A percentile compares a stretch with the other conserved stretches of the same genome.
These are phyloP conservation scores for Diatrype stigma DNA, from an alignment of 2,329 filamentous ascomycete species.

Conservation along the genomic window DNA sequence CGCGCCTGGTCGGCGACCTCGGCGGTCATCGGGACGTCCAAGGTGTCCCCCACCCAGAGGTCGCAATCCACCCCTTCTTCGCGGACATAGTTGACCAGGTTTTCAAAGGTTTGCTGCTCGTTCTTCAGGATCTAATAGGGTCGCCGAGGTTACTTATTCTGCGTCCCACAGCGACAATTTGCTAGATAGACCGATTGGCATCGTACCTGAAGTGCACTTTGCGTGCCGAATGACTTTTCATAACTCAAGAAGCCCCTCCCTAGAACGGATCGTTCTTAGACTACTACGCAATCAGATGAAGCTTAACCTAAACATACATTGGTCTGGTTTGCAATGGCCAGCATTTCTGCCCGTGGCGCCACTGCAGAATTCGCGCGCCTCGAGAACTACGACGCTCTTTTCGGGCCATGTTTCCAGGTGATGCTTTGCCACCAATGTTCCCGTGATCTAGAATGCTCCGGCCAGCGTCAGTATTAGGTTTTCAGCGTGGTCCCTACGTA, in stretches of 20 bases:
- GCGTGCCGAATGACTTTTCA: background rate
- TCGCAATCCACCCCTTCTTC: slow-evolving; percentile 13
- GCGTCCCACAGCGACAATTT: background rate
- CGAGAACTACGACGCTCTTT: slow-evolving; percentile 11
- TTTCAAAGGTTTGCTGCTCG: slow-evolving; percentile 11
- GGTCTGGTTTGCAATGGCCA: slow-evolving; percentile 8
- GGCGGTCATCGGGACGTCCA: slow-evolving; percentile 13
- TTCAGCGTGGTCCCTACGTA: no score
- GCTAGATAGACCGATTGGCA: no score
- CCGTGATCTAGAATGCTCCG: slow-evolving; percentile 4
- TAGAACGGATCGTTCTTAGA: background rate
- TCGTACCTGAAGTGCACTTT: slow-evolving; percentile 3
- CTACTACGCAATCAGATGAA: background rate
- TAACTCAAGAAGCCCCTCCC: slow-evolving; percentile 5
- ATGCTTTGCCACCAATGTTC: slow-evolving; percentile 8
- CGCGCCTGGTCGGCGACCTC: slow-evolving; percentile 5
- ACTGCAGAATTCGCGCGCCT: slow-evolving; percentile 12
- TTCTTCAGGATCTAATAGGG: slow-evolving; percentile 6
- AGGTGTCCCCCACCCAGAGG: slow-evolving; percentile 15
- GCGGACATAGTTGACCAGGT: slow-evolving; percentile 10
- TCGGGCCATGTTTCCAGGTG: slow-evolving; percentile 10
- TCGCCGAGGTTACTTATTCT: background rate
- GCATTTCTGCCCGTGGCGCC: slow-evolving; percentile 12
- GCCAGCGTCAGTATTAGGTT: no score
- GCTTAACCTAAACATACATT: slow-evolving; percentile 1